Conservation (phyloP, 768 basidiomycete genomes). For the Albatrellus ellisii region DNA sequence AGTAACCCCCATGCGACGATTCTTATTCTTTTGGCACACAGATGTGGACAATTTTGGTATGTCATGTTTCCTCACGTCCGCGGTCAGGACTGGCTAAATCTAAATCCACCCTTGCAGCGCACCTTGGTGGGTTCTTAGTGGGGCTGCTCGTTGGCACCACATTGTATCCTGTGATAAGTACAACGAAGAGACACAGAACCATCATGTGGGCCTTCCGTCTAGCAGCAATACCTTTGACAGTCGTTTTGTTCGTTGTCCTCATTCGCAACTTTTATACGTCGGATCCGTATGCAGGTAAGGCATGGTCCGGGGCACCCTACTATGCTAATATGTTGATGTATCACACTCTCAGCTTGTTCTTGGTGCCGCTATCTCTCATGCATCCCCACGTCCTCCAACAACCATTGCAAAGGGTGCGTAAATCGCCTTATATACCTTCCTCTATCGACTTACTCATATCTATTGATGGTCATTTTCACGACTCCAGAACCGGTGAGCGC, state of each 20-base stretch:
- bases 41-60: conserved; percentile 86
- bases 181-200: conserved; percentile 54
- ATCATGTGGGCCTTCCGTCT: conserved; percentile 66
- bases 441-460: too few relatives aligned
- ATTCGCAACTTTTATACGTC: conserved; percentile 82
- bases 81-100: conserved; percentile 6
- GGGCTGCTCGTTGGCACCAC: conserved; percentile 71
- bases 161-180: conserved; percentile 84
- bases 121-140: conserved; percentile 81
- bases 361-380: conserved; percentile 89
- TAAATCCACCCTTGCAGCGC: conserved; percentile 30
- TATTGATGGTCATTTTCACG: too few relatives aligned
- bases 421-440: too few relatives aligned
- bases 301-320: conserved; percentile 1
- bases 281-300: conserved; percentile 71
- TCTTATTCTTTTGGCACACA: conserved; percentile 15
- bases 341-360: conserved; percentile 48
- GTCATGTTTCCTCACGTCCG: conserved; percentile 9
- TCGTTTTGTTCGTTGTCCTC: conserved; percentile 75
- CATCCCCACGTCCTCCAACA: conserved; percentile 63
- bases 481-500: too few relatives aligned
- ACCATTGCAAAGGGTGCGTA: conserved; percentile 44
- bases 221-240: conserved; percentile 57
- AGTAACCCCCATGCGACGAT: not conserved
- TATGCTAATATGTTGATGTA: not conserved